phyloP scores from a whole-genome alignment of 441 rosid genomes.

The California macrophylla region DNA sequence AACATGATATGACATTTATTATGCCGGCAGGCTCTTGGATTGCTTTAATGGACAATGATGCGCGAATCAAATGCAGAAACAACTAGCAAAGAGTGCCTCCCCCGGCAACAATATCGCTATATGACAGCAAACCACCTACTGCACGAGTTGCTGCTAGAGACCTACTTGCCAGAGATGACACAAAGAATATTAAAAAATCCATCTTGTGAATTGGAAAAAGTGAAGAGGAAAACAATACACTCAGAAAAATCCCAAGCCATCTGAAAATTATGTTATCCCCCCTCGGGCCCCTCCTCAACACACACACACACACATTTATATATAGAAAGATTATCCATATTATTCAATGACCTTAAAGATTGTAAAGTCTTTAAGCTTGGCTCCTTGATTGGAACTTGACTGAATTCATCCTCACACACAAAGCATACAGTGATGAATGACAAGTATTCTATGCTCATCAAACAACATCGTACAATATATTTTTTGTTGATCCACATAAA shows the following conservation, averaged over 20 bases:
- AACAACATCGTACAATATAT: not conserved
- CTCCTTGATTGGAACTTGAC: not conserved
- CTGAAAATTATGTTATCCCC: not conserved
- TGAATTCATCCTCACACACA: not conserved
- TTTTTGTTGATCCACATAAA: not conserved
- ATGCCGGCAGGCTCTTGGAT: slow-evolving; percentile 1
- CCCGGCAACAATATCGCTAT: not conserved
- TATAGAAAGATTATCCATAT: too few relatives aligned
- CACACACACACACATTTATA: too few relatives aligned
- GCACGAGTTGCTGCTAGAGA: not conserved
- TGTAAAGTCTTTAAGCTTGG: not conserved
- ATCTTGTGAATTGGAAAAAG: not conserved
- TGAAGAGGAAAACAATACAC: not conserved
- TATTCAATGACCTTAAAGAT: too few relatives aligned
- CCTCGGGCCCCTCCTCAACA: not conserved
- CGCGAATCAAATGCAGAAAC: not conserved
- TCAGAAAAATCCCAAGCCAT: not conserved
- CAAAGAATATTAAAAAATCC: not conserved
- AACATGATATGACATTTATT: not conserved
- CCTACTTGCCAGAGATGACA: not conserved
- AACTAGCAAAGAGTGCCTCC: not conserved
- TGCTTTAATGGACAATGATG: not conserved
- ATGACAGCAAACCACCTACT: not conserved
- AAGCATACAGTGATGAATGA: not conserved
- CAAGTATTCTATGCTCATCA: not conserved